phyloP scores from a whole-genome alignment of 208 protist genomes.

The Wallacemonas rigidus region DNA sequence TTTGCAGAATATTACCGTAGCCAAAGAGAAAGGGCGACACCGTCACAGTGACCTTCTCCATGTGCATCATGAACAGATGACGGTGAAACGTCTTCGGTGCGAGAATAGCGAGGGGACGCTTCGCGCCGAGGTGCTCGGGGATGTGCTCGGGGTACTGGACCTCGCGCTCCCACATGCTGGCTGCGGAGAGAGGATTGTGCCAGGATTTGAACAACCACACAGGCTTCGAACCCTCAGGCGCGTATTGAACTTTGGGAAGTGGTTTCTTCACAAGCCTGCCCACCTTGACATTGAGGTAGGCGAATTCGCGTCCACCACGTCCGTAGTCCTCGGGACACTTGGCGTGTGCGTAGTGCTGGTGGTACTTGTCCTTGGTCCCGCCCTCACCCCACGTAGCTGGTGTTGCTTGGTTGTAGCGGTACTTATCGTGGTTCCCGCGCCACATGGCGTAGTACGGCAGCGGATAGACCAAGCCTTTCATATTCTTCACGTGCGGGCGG shows the following conservation, averaged over 20 bases:
- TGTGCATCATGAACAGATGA: constrained; percentile 88
- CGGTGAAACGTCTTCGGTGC: constrained; percentile 79
- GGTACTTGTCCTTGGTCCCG: constrained; percentile 74
- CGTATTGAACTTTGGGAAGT: constrained; percentile 85
- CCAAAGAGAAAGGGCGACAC: constrained; percentile 87
- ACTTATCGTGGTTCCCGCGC: constrained; percentile 88
- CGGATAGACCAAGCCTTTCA: constrained; percentile 82
- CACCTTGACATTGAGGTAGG: constrained; percentile 65
- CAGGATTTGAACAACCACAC: constrained; percentile 92
- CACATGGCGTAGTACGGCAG: constrained; percentile 91
- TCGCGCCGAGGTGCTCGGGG: constrained; percentile 84
- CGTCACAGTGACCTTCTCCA: constrained; percentile 88
- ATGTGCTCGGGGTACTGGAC: constrained; percentile 91
- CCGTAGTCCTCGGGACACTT: constrained; percentile 92
- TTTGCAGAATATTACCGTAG: constrained; percentile 84
- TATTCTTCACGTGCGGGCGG: constrained; percentile 61
- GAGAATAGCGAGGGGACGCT: constrained; percentile 80
- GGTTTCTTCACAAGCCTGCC: constrained; percentile 84
- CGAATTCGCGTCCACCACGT: constrained; percentile 84
- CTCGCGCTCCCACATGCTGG: constrained; percentile 88
- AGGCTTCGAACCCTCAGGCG: constrained; percentile 64
- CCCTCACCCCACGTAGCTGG: constrained; percentile 84
- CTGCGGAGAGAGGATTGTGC: constrained; percentile 77
- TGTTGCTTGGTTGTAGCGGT: constrained; percentile 83
- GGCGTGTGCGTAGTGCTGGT: constrained; percentile 89